Percentiles rank a stretch among this genome's conserved stretches.
These are phyloP conservation scores for Phanerochaete carnosa DNA, from an alignment of 768 basidiomycete species.

Conservation along the genomic window DNA sequence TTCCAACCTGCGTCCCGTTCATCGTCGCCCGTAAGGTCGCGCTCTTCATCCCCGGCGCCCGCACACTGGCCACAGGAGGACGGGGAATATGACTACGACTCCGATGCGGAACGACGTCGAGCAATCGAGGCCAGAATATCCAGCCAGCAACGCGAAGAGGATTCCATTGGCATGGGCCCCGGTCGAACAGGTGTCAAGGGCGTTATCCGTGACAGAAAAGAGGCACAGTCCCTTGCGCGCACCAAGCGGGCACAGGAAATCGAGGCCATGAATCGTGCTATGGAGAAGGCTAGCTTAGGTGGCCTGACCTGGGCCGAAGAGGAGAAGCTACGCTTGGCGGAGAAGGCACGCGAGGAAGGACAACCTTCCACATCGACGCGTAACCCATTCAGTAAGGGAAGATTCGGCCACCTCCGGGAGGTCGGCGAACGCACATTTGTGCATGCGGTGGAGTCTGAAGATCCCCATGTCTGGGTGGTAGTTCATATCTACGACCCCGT, in stretches of 20 bases:
- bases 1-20: slow-evolving; percentile 54
- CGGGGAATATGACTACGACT: slow-evolving; percentile 41
- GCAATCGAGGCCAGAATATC: slow-evolving; percentile 19
- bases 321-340: slow-evolving; percentile 49
- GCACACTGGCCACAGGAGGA: slow-evolving; percentile 54
- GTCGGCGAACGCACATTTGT: slow-evolving; percentile 74
- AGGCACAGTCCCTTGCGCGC: slow-evolving; percentile 57
- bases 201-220: slow-evolving; percentile 77
- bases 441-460: slow-evolving; percentile 71
- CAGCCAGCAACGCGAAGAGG: slow-evolving; percentile 26
- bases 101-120: slow-evolving; percentile 36
- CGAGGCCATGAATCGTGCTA: slow-evolving; percentile 46
- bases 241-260: slow-evolving; percentile 50
- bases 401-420: slow-evolving; percentile 79
- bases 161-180: slow-evolving; percentile 81
- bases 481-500: slow-evolving; percentile 83
- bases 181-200: slow-evolving; percentile 88
- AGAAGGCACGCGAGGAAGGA: slow-evolving; percentile 45
- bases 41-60: slow-evolving; percentile 47
- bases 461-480: slow-evolving; percentile 72
- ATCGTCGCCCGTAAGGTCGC: slow-evolving; percentile 62
- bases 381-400: slow-evolving; percentile 38
- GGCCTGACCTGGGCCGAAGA: slow-evolving; percentile 79
- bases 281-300: slow-evolving; percentile 65
- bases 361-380: slow-evolving; percentile 29